phyloP scores from a whole-genome alignment of 2,329 filamentous ascomycete species.

The Apiospora koreana region DNA sequence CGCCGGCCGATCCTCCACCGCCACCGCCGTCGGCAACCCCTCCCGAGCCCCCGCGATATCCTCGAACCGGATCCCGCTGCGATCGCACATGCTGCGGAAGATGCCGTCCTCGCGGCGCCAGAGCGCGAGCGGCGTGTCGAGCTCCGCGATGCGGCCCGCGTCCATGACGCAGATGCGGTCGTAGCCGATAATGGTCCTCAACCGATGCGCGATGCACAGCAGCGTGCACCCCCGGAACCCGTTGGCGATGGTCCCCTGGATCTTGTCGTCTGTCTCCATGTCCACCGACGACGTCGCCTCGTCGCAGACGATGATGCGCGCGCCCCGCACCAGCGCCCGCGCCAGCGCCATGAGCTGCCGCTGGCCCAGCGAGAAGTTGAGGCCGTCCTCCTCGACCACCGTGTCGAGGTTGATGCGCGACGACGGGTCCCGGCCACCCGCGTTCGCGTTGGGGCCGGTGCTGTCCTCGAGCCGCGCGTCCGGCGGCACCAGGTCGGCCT shows the following conservation, averaged over 20 bases:
- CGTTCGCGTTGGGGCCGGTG: slow-evolving; percentile 10
- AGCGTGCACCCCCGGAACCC: slow-evolving; percentile 87
- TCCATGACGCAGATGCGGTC: slow-evolving; percentile 98
- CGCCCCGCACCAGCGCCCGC: slow-evolving; percentile 82
- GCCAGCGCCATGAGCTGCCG: slow-evolving; percentile 94
- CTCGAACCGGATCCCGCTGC: slow-evolving; percentile 70
- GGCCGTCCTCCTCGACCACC: slow-evolving; percentile 86
- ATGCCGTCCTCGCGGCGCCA: slow-evolving; percentile 72
- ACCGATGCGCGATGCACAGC: slow-evolving; percentile 87
- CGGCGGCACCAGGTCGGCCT: slow-evolving; percentile 68
- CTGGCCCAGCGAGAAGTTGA: slow-evolving; percentile 95
- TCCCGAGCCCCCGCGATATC: slow-evolving; percentile 51
- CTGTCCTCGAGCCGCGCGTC: slow-evolving; percentile 27
- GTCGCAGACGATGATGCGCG: slow-evolving; percentile 94
- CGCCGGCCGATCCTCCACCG: slow-evolving; percentile 16
- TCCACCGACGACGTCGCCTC: slow-evolving; percentile 93
- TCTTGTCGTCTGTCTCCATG: slow-evolving; percentile 95
- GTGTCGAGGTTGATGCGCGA: slow-evolving; percentile 79
- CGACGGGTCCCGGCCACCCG: slow-evolving; percentile 33
- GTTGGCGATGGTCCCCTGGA: slow-evolving; percentile 82
- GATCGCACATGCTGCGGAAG: slow-evolving; percentile 87
- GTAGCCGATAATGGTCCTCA: slow-evolving; percentile 91
- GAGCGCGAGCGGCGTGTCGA: slow-evolving; percentile 74
- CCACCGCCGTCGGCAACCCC: slow-evolving; percentile 25
- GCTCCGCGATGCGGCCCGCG: slow-evolving; percentile 79